Base-by-base conservation (phyloP, 139 green algal genomes). In the Marvania coccoides region DNA sequence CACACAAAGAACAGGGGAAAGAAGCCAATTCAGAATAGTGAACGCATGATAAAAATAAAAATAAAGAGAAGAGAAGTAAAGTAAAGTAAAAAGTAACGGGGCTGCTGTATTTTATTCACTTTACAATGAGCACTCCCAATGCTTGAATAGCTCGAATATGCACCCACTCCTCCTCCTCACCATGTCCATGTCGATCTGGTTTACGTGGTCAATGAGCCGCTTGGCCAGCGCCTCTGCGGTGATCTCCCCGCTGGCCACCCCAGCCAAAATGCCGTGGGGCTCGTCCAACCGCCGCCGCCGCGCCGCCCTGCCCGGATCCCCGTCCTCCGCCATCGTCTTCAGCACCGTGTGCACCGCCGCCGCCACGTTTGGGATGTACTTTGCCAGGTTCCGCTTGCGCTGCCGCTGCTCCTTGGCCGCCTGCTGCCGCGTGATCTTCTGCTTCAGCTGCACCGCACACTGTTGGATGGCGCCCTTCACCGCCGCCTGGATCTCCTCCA, bases 311-410 rank as follows among this genome's bases (percentile, higher is more conserved):
- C 14, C 30, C 10, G 36, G 6, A 24, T 69, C 45, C 29, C 30
- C 26, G 28, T 67, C n/a, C 5, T 73, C 53, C 23, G 73, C 69
- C 54, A 92, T 78, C 12, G 47, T 63, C 26, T 67, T 30, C 28
- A 93, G 67, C 35, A 93, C 73, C 5, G 54, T 68, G 40, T 73
- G 77, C 26, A 85, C 47, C 31, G 80, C 80, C 0, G 63, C 48
- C 12, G 80, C 76, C 3, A 85, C 89, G 58, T 97, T 84, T 30
- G 93, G 92, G 38, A 98, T 92, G 76, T 97, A 97, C 69, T 91
- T 94, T 24, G 76, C 81, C 7, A 98, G 73, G 67, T 93, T 96
- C 42, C 82, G 83, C 73, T 95, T 95, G 42, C 92, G 75, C 71
- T 87, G 77, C 70, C 84, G 73, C 73, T 95, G 84, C 77, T 96